These are phyloP conservation scores for Silene conica DNA, from an alignment of 148 eudicot species.

Conservation along the genomic window DNA sequence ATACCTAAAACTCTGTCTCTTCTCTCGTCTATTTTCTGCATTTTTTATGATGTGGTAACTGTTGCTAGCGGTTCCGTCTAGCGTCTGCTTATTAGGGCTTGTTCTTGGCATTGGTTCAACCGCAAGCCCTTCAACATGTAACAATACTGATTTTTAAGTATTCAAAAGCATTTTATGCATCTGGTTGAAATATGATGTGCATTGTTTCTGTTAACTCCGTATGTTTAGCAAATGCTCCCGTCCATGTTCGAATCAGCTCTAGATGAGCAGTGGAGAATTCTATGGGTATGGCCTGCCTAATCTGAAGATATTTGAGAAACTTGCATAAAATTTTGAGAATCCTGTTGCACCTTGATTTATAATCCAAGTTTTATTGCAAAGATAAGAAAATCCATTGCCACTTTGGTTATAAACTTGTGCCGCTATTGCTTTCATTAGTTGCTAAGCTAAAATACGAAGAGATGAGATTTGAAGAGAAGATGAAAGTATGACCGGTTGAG, in stretches of 20 bases:
- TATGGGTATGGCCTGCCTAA: conserved; percentile 4
- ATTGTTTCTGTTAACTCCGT: neutral
- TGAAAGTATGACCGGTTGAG: too few relatives aligned
- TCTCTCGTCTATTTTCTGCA: conserved; percentile 6
- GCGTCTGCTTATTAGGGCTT: conserved; percentile 26
- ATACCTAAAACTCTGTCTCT: conserved; percentile 26
- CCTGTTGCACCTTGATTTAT: too few relatives aligned
- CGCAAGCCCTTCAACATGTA: neutral
- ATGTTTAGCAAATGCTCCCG: neutral
- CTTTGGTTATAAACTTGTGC: too few relatives aligned
- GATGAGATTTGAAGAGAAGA: too few relatives aligned
- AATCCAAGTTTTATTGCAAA: too few relatives aligned
- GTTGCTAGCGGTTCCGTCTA: neutral
- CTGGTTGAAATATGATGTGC: neutral
- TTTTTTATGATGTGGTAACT: neutral
- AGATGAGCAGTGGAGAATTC: neutral
- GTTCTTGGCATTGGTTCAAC: conserved; percentile 16
- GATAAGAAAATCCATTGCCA: too few relatives aligned
- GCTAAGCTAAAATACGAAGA: too few relatives aligned
- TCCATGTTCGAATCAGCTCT: neutral
- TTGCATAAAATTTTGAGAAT: too few relatives aligned
- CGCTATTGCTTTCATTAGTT: too few relatives aligned
- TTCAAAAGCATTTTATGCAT: neutral
- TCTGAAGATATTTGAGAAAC: conserved; percentile 1
- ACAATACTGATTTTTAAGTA: neutral